These are phyloP conservation scores for Astrephomene gubernaculifera DNA, from an alignment of 139 green algal species.

Conservation along the genomic window DNA sequence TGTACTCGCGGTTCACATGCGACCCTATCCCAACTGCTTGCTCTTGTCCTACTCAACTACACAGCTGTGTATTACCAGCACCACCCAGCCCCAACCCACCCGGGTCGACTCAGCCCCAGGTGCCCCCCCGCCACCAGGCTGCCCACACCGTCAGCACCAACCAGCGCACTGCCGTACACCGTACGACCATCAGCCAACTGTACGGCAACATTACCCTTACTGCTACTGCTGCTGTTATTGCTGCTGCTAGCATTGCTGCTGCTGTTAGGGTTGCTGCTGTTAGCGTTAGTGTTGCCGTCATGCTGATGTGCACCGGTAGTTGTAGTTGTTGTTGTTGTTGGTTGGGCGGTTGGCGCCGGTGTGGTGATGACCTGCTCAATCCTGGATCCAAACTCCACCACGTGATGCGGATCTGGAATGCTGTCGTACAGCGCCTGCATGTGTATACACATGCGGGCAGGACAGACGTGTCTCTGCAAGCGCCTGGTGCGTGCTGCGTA, in stretches of 20 bases:
- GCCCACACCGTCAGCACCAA: slow-evolving; percentile 42
- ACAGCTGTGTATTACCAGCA: too few relatives aligned
- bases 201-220: neutral
- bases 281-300: too few relatives aligned
- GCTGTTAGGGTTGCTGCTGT: too few relatives aligned
- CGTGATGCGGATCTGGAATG: neutral
- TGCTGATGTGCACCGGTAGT: too few relatives aligned
- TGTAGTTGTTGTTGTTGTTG: too few relatives aligned
- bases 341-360: neutral
- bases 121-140: slow-evolving; percentile 37
- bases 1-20: too few relatives aligned
- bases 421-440: slow-evolving; percentile 36
- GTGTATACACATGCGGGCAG: too few relatives aligned
- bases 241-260: too few relatives aligned
- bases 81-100: slow-evolving; percentile 24
- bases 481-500: too few relatives aligned
- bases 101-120: slow-evolving; percentile 26
- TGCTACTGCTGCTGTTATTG: neutral
- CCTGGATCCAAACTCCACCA: neutral
- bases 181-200: slow-evolving; percentile 21
- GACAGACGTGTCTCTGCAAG: too few relatives aligned
- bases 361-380: slow-evolving; percentile 21
- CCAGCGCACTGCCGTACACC: slow-evolving; percentile 25
- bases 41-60: too few relatives aligned
- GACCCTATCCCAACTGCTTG: too few relatives aligned